phyloP scores from a whole-genome alignment of 1,284 basidiomycete genomes.

The Naganishia sp. region DNA sequence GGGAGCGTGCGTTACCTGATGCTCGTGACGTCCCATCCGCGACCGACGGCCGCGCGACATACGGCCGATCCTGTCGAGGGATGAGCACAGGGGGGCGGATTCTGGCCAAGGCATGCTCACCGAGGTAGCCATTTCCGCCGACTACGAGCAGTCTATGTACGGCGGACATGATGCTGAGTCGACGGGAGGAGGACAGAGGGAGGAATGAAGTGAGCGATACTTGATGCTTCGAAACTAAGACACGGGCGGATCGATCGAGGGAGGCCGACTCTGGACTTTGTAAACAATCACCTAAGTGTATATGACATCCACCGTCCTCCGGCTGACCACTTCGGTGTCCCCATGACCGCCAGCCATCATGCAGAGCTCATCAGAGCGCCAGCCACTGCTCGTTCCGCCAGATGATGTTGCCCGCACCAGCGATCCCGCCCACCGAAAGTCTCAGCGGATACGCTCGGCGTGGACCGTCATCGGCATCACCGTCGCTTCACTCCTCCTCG shows the following conservation, averaged over 20 bases:
- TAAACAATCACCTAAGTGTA: neutral
- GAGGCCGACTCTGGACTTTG: neutral
- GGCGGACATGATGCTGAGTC: constrained; percentile 17
- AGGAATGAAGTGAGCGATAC: too few species aligned
- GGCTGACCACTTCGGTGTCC: neutral
- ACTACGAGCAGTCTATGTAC: constrained; percentile 74
- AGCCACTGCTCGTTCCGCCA: neutral
- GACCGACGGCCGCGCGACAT: constrained; percentile 78
- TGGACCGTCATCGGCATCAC: constrained; percentile 34
- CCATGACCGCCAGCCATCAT: neutral
- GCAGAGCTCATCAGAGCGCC: neutral
- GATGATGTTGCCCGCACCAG: neutral
- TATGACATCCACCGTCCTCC: neutral
- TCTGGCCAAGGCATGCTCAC: constrained; percentile 54
- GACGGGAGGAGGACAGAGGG: neutral
- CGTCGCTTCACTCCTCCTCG: constrained; percentile 39
- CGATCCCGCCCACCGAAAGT: too few species aligned
- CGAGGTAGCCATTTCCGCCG: constrained; percentile 93
- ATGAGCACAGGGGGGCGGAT: constrained; percentile 14
- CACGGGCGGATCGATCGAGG: neutral
- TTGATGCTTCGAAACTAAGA: neutral
- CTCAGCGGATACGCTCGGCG: neutral
- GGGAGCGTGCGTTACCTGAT: constrained; percentile 64
- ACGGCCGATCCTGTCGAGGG: constrained; percentile 75
- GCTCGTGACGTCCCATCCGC: constrained; percentile 83